Conservation (phyloP, 2,329 filamentous ascomycete genomes). For the Pseudocercospora fuligena region DNA sequence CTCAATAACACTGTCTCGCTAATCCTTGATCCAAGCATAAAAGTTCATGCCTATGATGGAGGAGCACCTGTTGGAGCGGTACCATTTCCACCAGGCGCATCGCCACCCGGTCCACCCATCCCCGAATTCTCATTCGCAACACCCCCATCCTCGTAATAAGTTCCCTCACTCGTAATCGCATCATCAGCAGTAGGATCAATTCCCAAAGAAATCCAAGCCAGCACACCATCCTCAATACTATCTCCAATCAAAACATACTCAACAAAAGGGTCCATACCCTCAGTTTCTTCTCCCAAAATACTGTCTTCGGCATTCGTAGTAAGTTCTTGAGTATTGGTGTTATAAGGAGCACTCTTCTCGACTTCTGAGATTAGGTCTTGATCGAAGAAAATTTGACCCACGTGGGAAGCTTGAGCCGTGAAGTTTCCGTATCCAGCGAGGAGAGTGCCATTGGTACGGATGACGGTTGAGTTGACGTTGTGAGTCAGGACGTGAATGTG, state of each 20-base stretch:
- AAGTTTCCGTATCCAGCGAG: conserved; percentile 43
- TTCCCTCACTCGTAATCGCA: conserved; percentile 27
- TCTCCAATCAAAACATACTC: conserved; percentile 64
- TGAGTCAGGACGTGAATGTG: conserved; percentile 51
- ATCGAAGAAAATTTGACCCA: conserved; percentile 70
- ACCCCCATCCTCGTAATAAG: conserved; percentile 30
- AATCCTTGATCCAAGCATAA: too few species aligned
- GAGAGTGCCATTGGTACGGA: conserved; percentile 55
- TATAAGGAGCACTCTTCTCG: conserved; percentile 53
- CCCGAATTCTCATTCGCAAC: conserved; percentile 29
- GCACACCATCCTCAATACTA: conserved; percentile 55
- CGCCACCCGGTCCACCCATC: conserved; percentile 14
- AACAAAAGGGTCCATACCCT: conserved; percentile 61
- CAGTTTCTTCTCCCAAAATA: conserved; percentile 53
- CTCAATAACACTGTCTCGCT: too few species aligned
- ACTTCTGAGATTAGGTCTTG: conserved; percentile 61
- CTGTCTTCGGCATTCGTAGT: conserved; percentile 59
- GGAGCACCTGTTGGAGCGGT: too few species aligned
- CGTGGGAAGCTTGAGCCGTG: conserved; percentile 56
- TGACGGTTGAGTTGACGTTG: conserved; percentile 42
- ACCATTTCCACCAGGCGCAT: conserved; percentile 17
- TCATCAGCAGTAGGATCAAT: conserved; percentile 47
- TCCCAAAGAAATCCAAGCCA: conserved; percentile 60
- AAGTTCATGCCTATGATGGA: too few species aligned
- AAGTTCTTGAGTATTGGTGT: conserved; percentile 47